Evolutionary conservation across 306 rosid genomes (phyloP), one percentile per base, ranked within the genome.

Genomic region (Hippophae gyantsensis): DNA sequence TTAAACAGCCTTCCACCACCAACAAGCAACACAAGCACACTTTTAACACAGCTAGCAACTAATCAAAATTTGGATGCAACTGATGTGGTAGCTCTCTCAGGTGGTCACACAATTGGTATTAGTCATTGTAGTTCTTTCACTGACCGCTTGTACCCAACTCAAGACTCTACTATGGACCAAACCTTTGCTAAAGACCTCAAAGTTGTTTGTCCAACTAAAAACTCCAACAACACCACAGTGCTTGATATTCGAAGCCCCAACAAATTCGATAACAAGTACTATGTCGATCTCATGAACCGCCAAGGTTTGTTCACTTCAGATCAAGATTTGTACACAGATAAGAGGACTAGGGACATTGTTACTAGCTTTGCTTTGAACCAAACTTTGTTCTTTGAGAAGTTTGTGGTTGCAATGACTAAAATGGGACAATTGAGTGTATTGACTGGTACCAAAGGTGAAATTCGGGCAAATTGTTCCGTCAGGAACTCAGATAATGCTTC

Each of bases 291-390:
- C 11, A 10, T 78, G 78, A 78, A 76, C 53, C 71, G 84, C 13
- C 82, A 86, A 43, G 94, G 89, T 0, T 54, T 82, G 27, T 86
- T 86, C 66, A 86, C 84, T 1, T 86, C 89, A 0, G 86, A 86
- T 52, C 86, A 82, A 45, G 94, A 86, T 43, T 60, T 86, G 62
- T 61, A 52, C 45, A 62, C 10, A 0, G 62, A 73, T 40, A 3
- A 51, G 23, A 71, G 73, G 65, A 82, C 94, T 0, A 78, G 56
- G 13, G 81, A 61, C 1, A 73, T 78, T 32, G 89, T 86, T 3
- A 78, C 11, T 0, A 64, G 61, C 53, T 86, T 86, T 62, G 89
- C 86, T 0, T 5, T 53, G 0, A 10, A 86, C 10, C 78, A 82
- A 53, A 26, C 42, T 0, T 42, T 86, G 40, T 86, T 86, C 72